Percentiles rank a stretch among this genome's conserved stretches.
phyloP scores from a whole-genome alignment of 1,284 basidiomycete genomes.

The Cryptococcus jaspeensis region DNA sequence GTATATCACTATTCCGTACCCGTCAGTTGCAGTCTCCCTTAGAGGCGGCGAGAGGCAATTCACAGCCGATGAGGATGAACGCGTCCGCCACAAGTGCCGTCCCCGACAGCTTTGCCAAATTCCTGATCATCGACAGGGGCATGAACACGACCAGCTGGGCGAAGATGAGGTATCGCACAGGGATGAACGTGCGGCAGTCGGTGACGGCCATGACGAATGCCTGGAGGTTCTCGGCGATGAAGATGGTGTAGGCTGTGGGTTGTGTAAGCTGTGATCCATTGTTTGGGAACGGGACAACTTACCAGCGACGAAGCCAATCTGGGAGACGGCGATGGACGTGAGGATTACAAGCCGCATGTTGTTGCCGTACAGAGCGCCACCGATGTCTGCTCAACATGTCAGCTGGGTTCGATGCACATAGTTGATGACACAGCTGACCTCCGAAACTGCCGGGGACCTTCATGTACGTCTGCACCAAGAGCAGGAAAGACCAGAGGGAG shows the following conservation, averaged over 20 bases:
- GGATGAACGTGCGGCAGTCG: constrained; percentile 68
- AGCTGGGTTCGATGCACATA: constrained; percentile 1
- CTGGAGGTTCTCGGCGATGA: constrained; percentile 89
- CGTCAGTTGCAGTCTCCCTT: constrained; percentile 6
- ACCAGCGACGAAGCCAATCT: constrained; percentile 62
- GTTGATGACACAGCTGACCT: constrained; percentile 56
- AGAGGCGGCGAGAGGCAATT: constrained; percentile 27
- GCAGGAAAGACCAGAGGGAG: constrained; percentile 90
- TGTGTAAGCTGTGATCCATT: not conserved
- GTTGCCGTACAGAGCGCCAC: constrained; percentile 85
- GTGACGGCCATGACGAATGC: constrained; percentile 84
- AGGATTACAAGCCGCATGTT: constrained; percentile 91
- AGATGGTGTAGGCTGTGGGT: constrained; percentile 79
- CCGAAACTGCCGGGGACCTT: constrained; percentile 91
- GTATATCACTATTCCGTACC: constrained; percentile 60
- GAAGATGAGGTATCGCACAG: constrained; percentile 77
- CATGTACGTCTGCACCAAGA: constrained; percentile 85
- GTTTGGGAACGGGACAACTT: constrained; percentile 2
- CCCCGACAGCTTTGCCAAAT: constrained; percentile 87
- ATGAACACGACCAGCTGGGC: constrained; percentile 83
- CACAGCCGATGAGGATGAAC: constrained; percentile 83
- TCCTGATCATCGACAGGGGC: constrained; percentile 79
- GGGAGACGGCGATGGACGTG: constrained; percentile 82
- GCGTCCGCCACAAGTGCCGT: constrained; percentile 91
- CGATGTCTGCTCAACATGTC: constrained; percentile 66